Evolutionary conservation across 208 protist genomes (phyloP).

Genomic region (Crithidia fasciculata): DNA sequence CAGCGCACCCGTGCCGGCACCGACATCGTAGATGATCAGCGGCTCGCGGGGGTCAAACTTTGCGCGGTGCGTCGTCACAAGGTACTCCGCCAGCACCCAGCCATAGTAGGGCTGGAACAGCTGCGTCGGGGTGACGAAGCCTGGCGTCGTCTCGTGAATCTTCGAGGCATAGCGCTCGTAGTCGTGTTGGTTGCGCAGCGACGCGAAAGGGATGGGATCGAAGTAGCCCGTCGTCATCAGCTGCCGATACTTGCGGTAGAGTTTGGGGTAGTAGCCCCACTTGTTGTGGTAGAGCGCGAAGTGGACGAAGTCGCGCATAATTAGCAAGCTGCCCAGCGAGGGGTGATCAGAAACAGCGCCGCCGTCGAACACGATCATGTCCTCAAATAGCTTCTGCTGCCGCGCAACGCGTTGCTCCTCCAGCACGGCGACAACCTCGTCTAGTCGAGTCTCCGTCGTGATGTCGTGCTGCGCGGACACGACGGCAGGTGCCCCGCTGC

Average conservation of each 20-base stretch:
- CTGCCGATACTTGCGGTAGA: conserved; percentile 86
- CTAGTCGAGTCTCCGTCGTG: conserved; percentile 46
- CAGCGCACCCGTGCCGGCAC: conserved; percentile 84
- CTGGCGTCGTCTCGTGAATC: conserved; percentile 78
- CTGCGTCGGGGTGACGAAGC: conserved; percentile 83
- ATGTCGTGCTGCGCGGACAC: conserved; percentile 63
- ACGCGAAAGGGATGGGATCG: conserved; percentile 81
- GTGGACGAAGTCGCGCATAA: conserved; percentile 90
- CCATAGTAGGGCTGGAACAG: conserved; percentile 90
- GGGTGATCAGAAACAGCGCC: conserved; percentile 76
- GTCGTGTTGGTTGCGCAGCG: conserved; percentile 83
- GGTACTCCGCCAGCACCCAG: conserved; percentile 87
- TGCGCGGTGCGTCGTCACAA: conserved; percentile 74
- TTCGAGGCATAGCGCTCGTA: conserved; percentile 78
- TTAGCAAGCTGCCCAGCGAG: conserved; percentile 64
- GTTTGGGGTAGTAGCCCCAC: conserved; percentile 91
- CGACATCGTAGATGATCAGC: conserved; percentile 89
- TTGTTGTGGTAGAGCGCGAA: conserved; percentile 86
- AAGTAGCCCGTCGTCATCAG: conserved; percentile 89
- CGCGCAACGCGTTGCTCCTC: conserved; percentile 78
- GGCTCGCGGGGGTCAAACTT: conserved; percentile 89
- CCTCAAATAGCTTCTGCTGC: conserved; percentile 73
- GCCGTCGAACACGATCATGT: conserved; percentile 88
- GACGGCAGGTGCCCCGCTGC: conserved; percentile 42
- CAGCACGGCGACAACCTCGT: conserved; percentile 45